These are phyloP conservation scores for Mycena sanguinolenta DNA, from an alignment of 768 basidiomycete genomes.

Conservation along the genomic window DNA sequence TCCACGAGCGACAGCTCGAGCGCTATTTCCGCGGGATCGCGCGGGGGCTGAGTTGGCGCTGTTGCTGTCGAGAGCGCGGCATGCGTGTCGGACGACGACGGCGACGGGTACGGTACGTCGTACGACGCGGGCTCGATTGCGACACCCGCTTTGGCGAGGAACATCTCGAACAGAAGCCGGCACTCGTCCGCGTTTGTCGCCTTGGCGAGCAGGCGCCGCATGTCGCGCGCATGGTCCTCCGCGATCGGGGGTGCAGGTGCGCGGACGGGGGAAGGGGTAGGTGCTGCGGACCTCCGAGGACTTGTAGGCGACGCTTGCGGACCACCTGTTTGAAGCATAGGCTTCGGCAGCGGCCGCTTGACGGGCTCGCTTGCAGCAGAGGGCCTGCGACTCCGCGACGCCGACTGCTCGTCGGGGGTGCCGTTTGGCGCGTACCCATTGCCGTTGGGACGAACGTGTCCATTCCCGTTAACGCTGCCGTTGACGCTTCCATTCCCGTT, in stretches of 20 bases:
- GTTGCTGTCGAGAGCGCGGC: not conserved
- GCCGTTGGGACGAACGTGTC: slow-evolving; percentile 10
- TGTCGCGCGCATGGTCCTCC: slow-evolving; percentile 67
- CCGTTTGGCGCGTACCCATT: slow-evolving; percentile 17
- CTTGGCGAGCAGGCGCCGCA: slow-evolving; percentile 74
- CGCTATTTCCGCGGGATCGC: slow-evolving; percentile 24
- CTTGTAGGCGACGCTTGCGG: slow-evolving; percentile 34
- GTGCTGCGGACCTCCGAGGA: slow-evolving; percentile 42
- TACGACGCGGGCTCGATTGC: slow-evolving; percentile 47
- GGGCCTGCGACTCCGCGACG: slow-evolving; percentile 19
- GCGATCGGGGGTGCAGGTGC: slow-evolving; percentile 48
- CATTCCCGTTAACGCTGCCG: slow-evolving; percentile 13
- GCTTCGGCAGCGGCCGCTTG: slow-evolving; percentile 37
- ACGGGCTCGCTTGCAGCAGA: slow-evolving; percentile 4
- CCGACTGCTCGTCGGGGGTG: slow-evolving; percentile 11
- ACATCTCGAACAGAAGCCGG: slow-evolving; percentile 86
- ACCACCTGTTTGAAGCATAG: slow-evolving; percentile 31
- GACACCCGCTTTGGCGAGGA: slow-evolving; percentile 74
- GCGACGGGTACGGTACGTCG: slow-evolving; percentile 49
- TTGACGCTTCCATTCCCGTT: slow-evolving; percentile 15
- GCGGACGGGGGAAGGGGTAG: slow-evolving; percentile 16
- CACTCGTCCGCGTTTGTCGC: slow-evolving; percentile 88
- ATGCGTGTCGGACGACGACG: slow-evolving; percentile 50
- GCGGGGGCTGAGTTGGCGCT: slow-evolving; percentile 3
- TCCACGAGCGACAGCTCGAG: slow-evolving; percentile 69